A percentile compares a stretch with the other conserved stretches of the same genome.
phyloP scores from a whole-genome alignment of 106 monocot genomes.

The Acanthochlamys bracteata region DNA sequence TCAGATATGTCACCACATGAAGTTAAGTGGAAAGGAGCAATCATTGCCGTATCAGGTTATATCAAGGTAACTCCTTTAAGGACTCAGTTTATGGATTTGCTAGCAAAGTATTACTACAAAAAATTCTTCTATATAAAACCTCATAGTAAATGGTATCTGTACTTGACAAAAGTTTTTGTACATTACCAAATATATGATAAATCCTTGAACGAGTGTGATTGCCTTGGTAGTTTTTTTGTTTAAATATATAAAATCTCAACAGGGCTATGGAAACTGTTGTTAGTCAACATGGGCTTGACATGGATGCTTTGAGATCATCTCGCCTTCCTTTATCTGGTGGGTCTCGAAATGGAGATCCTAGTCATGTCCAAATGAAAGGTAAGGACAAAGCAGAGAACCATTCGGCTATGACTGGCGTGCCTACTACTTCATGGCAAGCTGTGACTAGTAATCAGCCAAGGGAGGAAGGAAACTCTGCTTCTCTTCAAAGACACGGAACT shows the following conservation, averaged over 20 bases:
- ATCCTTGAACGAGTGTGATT: background rate
- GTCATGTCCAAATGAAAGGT: slow-evolving; percentile 23
- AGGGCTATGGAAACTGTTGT: slow-evolving; percentile 98
- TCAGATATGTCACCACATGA: slow-evolving; percentile 83
- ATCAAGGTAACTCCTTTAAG: slow-evolving; percentile 37
- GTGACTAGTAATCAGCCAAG: slow-evolving; percentile 33
- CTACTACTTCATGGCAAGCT: slow-evolving; percentile 49
- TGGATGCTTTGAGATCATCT: slow-evolving; percentile 60
- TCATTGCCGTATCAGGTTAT: slow-evolving; percentile 80
- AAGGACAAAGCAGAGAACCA: slow-evolving; percentile 41
- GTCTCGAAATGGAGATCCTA: slow-evolving; percentile 38
- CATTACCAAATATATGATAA: no score
- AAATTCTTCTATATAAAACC: no score
- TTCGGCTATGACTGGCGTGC: slow-evolving; percentile 19
- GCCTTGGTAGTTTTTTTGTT: no score
- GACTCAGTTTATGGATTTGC: background rate
- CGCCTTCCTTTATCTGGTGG: slow-evolving; percentile 47
- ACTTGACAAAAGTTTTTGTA: no score
- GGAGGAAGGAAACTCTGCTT: slow-evolving; percentile 31
- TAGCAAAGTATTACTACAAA: background rate
- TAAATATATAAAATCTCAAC: slow-evolving; percentile 1
- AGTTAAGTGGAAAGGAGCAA: slow-evolving; percentile 71
- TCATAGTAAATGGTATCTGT: no score
- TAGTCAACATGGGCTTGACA: slow-evolving; percentile 84
- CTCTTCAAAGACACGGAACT: slow-evolving; percentile 24